These are phyloP conservation scores for Pinus albicaulis DNA, from an alignment of 75 land plant species.

Conservation along the genomic window DNA sequence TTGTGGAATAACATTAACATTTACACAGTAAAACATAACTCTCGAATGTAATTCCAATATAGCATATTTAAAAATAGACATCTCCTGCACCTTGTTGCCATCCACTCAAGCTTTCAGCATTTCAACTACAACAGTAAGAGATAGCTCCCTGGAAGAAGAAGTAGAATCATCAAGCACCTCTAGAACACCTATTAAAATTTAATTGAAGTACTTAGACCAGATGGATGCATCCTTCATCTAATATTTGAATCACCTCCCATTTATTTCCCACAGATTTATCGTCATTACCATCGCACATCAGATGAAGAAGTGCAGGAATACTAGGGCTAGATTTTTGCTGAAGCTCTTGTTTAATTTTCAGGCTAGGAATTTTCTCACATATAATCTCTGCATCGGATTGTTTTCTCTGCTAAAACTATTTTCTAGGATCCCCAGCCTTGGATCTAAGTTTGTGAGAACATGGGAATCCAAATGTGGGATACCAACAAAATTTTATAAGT, in stretches of 20 bases:
- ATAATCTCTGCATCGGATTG: slow-evolving; percentile 16
- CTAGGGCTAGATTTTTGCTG: slow-evolving; percentile 42
- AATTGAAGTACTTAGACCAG: slow-evolving; percentile 96
- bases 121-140: too few relatives aligned
- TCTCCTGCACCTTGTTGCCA: too few relatives aligned
- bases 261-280: slow-evolving; percentile 51
- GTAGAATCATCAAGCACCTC: too few relatives aligned
- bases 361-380: slow-evolving; percentile 14
- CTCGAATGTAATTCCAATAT: too few relatives aligned
- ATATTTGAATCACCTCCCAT: slow-evolving; percentile 66
- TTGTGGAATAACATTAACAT: too few relatives aligned
- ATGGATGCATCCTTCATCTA: slow-evolving; percentile 65
- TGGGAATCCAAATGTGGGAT: slow-evolving; percentile 37
- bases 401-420: slow-evolving; percentile 22
- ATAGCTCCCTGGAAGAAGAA: too few relatives aligned
- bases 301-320: slow-evolving; percentile 73
- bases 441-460: slow-evolving; percentile 28
- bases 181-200: too few relatives aligned
- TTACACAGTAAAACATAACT: too few relatives aligned
- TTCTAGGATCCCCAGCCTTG: slow-evolving; percentile 4
- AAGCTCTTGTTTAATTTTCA: slow-evolving; percentile 15
- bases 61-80: too few relatives aligned
- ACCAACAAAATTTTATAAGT: slow-evolving; percentile 26
- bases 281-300: slow-evolving; percentile 68
- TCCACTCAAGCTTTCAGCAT: too few relatives aligned